Evolutionary conservation across 208 protist genomes (phyloP), one percentile per base, ranked within the genome.

Genomic region (Naegleria lovaniensis): DNA sequence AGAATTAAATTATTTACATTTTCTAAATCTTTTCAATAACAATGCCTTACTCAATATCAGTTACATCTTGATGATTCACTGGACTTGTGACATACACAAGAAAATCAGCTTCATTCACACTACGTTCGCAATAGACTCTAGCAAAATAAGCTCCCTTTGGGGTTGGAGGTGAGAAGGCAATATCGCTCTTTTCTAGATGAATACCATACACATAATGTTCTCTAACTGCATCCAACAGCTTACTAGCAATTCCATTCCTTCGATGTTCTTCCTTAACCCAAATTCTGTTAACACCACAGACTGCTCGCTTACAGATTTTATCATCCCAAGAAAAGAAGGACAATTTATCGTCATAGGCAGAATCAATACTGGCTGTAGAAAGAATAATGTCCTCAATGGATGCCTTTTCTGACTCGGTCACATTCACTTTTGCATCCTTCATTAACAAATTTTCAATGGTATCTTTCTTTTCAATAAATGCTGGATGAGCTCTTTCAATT

Each of bases 211-310:
- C 41, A 16, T 43, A 48, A 48, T 85, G 83, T 48, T 40, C 11
- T 22, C 83, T 16, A 0, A 48, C 38, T n/a, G 36, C 13, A 16
- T 85, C 83, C 0, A 85, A 22, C 7, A 85, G 38, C 15, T 39
- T 40, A 4, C 36, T 33, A n/a, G 83, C 83, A 48, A 85, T 19
- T 6, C 38, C 38, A 16, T 22, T 43, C 48, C 83, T 39, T 85
- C 83, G 7, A 43, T 43, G 38, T 85, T 85, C 83, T 48, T 51
- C 39, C 15, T 85, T 48, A 85, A 85, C 83, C 39, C 33, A 85
- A 85, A 85, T 85, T 85, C 83, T 85, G 29, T 48, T 85, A 2
- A 85, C n/a, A 29, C 83, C 83, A 40, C 33, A 48, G 48, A 48
- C n/a, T 43, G 25, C 83, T 13, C 41, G 43, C 48, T 19, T 43